Percentiles rank a stretch among this genome's conserved stretches.
Conservation (phyloP, 2,329 filamentous ascomycete genomes). For the Bipolaris oryzae region DNA sequence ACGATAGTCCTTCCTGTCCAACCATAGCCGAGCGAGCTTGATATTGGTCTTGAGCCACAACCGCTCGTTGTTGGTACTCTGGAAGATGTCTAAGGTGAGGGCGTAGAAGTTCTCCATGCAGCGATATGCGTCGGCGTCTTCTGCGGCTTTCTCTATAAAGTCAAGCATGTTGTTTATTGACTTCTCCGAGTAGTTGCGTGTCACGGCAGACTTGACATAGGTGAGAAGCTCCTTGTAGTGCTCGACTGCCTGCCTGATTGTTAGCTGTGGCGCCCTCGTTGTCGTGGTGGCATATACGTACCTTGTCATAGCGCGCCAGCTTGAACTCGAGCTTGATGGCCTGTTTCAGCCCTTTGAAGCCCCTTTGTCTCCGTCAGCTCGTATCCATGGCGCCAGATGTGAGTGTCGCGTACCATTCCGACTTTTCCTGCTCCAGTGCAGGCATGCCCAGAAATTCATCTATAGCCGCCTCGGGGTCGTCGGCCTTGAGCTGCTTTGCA, state of each 20-base stretch:
- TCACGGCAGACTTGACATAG: constrained; percentile 96
- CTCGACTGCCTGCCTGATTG: constrained; percentile 71
- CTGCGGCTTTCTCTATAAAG: constrained; percentile 89
- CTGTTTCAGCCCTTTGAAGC: constrained; percentile 97
- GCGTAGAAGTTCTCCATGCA: constrained; percentile 97
- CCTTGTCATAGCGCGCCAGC: constrained; percentile 84
- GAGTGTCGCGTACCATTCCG: constrained; percentile 72
- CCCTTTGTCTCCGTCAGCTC: constrained; percentile 54
- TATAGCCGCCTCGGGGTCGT: constrained; percentile 86
- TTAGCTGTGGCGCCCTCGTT: constrained; percentile 25
- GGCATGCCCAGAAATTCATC: constrained; percentile 91
- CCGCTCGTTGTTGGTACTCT: constrained; percentile 95
- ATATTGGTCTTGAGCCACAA: constrained; percentile 98
- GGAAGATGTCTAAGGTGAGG: constrained; percentile 89
- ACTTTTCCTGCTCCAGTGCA: constrained; percentile 83
- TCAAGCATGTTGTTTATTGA: constrained; percentile 99
- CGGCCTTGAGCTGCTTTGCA: constrained; percentile 92
- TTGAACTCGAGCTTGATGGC: constrained; percentile 97
- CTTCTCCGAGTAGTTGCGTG: constrained; percentile 97
- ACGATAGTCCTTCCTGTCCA: constrained; percentile 88
- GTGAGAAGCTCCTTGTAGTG: constrained; percentile 95
- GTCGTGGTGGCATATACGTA: constrained; percentile 44
- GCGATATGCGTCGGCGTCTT: constrained; percentile 71
- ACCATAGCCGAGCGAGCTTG: constrained; percentile 88
- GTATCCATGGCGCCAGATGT: constrained; percentile 3